These are phyloP conservation scores for Zygoascus hellenicus DNA, from an alignment of 1,139 yeast species.

Conservation along the genomic window DNA sequence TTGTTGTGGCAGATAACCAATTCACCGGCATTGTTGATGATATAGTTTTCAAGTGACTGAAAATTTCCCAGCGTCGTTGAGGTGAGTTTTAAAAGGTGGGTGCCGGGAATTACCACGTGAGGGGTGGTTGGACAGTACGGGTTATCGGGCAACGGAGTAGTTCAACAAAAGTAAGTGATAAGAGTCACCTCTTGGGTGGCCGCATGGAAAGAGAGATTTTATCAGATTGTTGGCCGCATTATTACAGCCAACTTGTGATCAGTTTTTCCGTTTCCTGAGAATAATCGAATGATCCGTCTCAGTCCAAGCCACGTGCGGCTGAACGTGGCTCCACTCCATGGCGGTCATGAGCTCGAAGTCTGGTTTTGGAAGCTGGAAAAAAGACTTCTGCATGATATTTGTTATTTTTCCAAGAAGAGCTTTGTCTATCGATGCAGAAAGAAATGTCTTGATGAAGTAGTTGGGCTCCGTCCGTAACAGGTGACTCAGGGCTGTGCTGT, in stretches of 20 bases:
- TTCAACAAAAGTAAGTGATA: too few relatives aligned
- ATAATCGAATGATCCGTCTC: too few relatives aligned
- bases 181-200: too few relatives aligned
- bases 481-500: background rate
- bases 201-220: too few relatives aligned
- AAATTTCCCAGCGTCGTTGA: background rate
- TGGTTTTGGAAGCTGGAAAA: background rate
- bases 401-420: background rate
- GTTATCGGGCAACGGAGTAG: too few relatives aligned
- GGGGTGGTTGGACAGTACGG: too few relatives aligned
- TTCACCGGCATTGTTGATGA: constrained; percentile 3
- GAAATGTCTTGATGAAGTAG: background rate
- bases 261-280: too few relatives aligned
- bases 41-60: background rate
- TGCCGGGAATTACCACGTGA: too few relatives aligned
- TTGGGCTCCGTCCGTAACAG: background rate
- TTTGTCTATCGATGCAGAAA: background rate
- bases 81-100: too few relatives aligned
- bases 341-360: background rate
- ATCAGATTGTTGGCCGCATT: too few relatives aligned
- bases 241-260: too few relatives aligned
- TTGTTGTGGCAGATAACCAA: constrained; percentile 8
- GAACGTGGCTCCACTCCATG: background rate
- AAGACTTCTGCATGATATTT: background rate
- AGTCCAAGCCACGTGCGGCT: constrained; percentile 5